Evolutionary conservation across 2,329 filamentous ascomycete genomes (phyloP), one percentile per base, ranked within the genome.

Genomic region (Fusarium sp.): DNA sequence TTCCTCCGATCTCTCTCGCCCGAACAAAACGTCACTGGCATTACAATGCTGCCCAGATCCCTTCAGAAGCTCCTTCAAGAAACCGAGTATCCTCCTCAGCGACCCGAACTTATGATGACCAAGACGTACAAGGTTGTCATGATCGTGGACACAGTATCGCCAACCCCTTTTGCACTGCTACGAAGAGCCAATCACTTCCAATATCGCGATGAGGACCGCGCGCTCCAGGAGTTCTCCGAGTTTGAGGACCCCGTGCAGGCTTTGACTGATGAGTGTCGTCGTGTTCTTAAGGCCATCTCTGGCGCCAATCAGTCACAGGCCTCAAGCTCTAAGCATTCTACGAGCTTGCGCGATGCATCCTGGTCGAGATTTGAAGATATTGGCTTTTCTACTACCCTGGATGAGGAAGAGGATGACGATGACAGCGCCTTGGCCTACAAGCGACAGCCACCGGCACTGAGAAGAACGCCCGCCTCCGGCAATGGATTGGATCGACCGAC

Each of bases 311-410:
- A 97, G 78, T 96, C 93, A 1, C 90, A 91, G 57, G 88, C 90
- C 16, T 92, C 91, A 7, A 91, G 86, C 76, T 85, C 88, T 18
- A 90, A 93, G 77, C 88, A 90, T 61, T 92, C 91, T 2, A 93
- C 91, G 7, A 90, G 91, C 65, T 82, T 94, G 59, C 88, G 89
- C 38, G 95, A 98, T 79, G 93, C 95, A 22, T 97, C 95, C 0
- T 99, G 96, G 96, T 98, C 96, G 18, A 89, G 94, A 53, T 99
- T 99, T 70, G 94, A 98, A 79, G 96, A 98, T 77, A 90, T 98
- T 73, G 96, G 96, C 2, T 99, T 98, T 77, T 89, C 92, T 6
- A 93, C 88, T 64, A 82, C 91, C 0, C 83, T 95, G 24, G 91
- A 94, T 46, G 92, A 93, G 50, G 87, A 91, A 1, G 88, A 92